Evolutionary conservation across 495 filamentous ascomycete species (phyloP).

Genomic region (Baudoinia panamericana): DNA sequence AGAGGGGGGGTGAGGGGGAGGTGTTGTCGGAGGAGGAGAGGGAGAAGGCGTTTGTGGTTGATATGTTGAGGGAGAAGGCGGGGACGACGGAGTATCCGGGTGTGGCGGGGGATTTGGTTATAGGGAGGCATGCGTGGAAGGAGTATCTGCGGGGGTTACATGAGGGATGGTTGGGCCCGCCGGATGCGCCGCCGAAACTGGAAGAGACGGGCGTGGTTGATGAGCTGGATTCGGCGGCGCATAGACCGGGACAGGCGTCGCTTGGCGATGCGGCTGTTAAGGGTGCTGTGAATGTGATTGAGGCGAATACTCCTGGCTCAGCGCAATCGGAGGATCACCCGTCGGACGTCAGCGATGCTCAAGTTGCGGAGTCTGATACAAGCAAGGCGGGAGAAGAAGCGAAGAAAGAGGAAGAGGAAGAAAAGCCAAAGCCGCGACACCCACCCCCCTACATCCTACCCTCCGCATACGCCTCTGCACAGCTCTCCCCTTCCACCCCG

Average conservation of each 20-base stretch:
- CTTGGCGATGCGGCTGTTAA: constrained; percentile 13
- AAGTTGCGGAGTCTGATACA: background rate
- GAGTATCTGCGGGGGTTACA: constrained; percentile 89
- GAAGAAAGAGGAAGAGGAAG: constrained; percentile 35
- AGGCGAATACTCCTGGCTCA: constrained; percentile 14
- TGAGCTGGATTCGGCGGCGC: background rate
- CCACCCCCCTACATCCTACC: constrained; percentile 52
- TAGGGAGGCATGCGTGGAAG: constrained; percentile 93
- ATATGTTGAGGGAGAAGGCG: constrained; percentile 27
- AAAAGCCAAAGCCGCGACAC: constrained; percentile 42
- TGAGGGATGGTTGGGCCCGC: constrained; percentile 89
- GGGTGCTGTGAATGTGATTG: constrained; percentile 21
- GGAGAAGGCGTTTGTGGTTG: constrained; percentile 26
- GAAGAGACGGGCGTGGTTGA: constrained; percentile 7
- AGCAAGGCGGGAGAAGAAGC: constrained; percentile 18
- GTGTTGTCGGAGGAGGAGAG: constrained; percentile 40
- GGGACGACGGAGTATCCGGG: constrained; percentile 60
- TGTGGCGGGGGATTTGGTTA: constrained; percentile 66
- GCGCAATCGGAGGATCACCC: background rate
- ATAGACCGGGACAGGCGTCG: constrained; percentile 22
- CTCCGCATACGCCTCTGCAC: constrained; percentile 49
- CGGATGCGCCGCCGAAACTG: constrained; percentile 39
- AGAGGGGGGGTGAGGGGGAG: constrained; percentile 38
- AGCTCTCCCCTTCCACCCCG: constrained; percentile 49
- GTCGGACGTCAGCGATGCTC: constrained; percentile 2